Conservation (phyloP, 495 filamentous ascomycete species). For the Neurospora sp. region DNA sequence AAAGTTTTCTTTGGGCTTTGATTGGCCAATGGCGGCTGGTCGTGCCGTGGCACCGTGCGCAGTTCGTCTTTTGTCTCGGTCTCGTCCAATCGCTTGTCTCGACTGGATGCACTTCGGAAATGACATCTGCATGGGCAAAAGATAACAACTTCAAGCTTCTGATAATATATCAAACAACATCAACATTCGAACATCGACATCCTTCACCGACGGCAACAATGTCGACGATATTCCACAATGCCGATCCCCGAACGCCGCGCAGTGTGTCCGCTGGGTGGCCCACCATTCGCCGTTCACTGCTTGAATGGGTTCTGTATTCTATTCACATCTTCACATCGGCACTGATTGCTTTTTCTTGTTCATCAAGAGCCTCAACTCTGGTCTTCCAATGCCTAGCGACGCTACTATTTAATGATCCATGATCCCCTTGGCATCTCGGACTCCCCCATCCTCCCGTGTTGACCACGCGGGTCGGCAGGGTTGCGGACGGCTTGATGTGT, state of each 20-base stretch:
- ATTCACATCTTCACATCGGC: neutral
- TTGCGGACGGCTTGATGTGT: neutral
- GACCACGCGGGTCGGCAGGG: neutral
- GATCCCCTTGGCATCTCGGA: neutral
- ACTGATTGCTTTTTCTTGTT: too few relatives aligned
- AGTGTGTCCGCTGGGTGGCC: neutral
- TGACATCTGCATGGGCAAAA: neutral
- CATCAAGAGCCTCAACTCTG: neutral
- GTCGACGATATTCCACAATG: neutral
- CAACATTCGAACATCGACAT: neutral
- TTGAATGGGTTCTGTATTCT: neutral
- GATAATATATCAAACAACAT: neutral
- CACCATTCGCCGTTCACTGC: neutral
- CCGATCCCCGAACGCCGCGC: neutral
- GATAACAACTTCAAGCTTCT: neutral
- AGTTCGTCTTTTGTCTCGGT: neutral
- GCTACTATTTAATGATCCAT: neutral
- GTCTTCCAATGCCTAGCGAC: neutral
- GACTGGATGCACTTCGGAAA: neutral
- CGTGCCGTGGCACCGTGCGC: neutral
- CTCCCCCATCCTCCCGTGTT: neutral
- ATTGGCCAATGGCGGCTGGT: neutral
- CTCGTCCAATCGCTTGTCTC: neutral
- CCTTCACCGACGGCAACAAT: neutral
- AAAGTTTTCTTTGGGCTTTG: neutral